phyloP scores from a whole-genome alignment of 2,329 filamentous ascomycete species.

The Alternaria conjuncta region DNA sequence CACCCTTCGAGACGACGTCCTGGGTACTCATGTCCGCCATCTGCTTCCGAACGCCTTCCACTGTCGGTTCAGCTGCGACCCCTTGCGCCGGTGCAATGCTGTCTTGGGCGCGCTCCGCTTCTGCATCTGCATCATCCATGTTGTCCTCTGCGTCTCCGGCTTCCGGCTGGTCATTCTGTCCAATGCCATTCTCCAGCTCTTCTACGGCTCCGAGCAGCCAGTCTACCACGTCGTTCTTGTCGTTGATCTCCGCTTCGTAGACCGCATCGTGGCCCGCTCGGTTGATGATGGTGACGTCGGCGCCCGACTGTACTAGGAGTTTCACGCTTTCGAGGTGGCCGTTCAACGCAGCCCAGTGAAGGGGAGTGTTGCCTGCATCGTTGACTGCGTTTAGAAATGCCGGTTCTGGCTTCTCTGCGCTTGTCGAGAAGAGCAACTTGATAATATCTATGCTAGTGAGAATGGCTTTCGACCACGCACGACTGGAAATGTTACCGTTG shows the following conservation, averaged over 20 bases:
- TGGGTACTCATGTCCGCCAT: slow-evolving; percentile 41
- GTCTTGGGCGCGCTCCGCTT: slow-evolving; percentile 16
- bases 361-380: slow-evolving; percentile 82
- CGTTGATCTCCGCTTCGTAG: slow-evolving; percentile 58
- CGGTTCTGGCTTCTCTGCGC: slow-evolving; percentile 28
- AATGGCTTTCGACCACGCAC: background rate
- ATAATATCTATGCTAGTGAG: slow-evolving; percentile 42
- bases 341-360: slow-evolving; percentile 94
- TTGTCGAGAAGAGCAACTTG: slow-evolving; percentile 49
- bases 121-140: slow-evolving; percentile 21
- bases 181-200: slow-evolving; percentile 48
- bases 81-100: slow-evolving; percentile 9
- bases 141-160: slow-evolving; percentile 35
- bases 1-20: slow-evolving; percentile 26
- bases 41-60: slow-evolving; percentile 41
- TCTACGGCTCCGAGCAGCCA: slow-evolving; percentile 56
- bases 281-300: slow-evolving; percentile 79
- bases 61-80: slow-evolving; percentile 16
- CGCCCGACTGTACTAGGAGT: slow-evolving; percentile 75
- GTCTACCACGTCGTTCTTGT: slow-evolving; percentile 57
- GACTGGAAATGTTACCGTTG: slow-evolving; percentile 60
- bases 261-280: slow-evolving; percentile 75
- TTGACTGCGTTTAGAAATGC: slow-evolving; percentile 74
- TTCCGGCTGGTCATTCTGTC: slow-evolving; percentile 44
- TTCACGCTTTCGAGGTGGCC: slow-evolving; percentile 84